Evolutionary conservation across 2,329 filamentous ascomycete species (phyloP).

Genomic region (Clarireedia homoeocarpa): DNA sequence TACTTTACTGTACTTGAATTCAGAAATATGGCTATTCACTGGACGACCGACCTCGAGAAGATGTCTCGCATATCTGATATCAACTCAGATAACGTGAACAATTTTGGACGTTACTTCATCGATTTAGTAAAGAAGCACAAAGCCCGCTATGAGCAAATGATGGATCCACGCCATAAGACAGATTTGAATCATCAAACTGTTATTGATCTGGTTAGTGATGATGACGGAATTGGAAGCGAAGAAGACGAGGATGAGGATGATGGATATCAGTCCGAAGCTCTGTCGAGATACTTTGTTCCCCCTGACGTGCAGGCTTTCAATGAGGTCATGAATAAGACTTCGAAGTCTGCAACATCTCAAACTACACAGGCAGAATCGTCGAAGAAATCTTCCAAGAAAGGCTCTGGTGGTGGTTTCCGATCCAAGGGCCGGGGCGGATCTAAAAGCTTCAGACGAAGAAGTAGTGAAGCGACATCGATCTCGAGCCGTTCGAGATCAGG

Average conservation of each 20-base stretch:
- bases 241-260: conserved; percentile 13
- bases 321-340: background rate
- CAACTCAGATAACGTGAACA: conserved; percentile 51
- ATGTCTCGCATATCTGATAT: conserved; percentile 60
- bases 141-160: conserved; percentile 42
- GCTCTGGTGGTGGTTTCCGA: background rate
- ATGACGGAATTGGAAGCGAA: conserved; percentile 18
- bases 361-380: background rate
- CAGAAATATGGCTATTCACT: conserved; percentile 64
- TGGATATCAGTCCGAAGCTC: background rate
- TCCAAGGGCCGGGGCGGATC: background rate
- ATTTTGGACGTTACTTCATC: conserved; percentile 54
- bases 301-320: conserved; percentile 8
- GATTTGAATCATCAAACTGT: conserved; percentile 35
- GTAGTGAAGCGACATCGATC: background rate
- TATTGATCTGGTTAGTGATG: conserved; percentile 44
- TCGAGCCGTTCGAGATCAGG: conserved; percentile 3
- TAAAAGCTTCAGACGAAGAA: background rate
- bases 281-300: conserved; percentile 1
- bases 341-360: background rate
- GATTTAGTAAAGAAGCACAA: conserved; percentile 46
- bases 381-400: background rate
- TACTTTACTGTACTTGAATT: conserved; percentile 64
- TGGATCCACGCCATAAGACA: conserved; percentile 28
- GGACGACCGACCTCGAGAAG: conserved; percentile 52